phyloP scores from a whole-genome alignment of 2,329 filamentous ascomycete species.

The Fusarium sp. region DNA sequence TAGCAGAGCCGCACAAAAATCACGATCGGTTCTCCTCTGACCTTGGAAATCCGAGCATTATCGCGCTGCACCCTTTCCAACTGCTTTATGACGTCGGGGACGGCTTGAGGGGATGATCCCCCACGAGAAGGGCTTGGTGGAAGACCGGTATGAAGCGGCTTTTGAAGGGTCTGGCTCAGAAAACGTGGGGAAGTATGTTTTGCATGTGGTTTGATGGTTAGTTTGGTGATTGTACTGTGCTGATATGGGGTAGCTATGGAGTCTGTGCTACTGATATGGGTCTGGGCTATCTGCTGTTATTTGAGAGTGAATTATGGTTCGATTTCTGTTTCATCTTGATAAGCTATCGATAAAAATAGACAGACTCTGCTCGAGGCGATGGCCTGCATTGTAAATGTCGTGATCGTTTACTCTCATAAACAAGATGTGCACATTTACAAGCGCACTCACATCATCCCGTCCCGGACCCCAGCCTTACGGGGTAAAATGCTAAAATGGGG shows the following conservation, averaged over 20 bases:
- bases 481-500: not conserved
- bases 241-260: slow-evolving; percentile 1
- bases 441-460: slow-evolving; percentile 8
- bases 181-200: slow-evolving; percentile 26
- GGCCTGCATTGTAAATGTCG: not conserved
- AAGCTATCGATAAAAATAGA: not conserved
- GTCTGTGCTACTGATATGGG: not conserved
- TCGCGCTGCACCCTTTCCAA: not conserved
- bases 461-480: slow-evolving; percentile 11
- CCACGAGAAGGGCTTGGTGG: slow-evolving; percentile 13
- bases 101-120: slow-evolving; percentile 11
- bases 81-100: slow-evolving; percentile 11
- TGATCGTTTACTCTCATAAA: not conserved
- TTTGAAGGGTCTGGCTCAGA: not conserved
- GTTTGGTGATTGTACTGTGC: slow-evolving; percentile 11
- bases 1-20: slow-evolving; percentile 7
- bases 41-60: not conserved
- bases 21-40: not conserved
- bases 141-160: slow-evolving; percentile 17
- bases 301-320: not conserved
- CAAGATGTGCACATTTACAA: slow-evolving; percentile 2
- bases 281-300: not conserved
- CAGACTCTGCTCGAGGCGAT: not conserved
- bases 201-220: slow-evolving; percentile 10
- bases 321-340: not conserved